Evolutionary conservation across 148 eudicot genomes (phyloP).

Genomic region (Rhododendron ferrugineum): DNA sequence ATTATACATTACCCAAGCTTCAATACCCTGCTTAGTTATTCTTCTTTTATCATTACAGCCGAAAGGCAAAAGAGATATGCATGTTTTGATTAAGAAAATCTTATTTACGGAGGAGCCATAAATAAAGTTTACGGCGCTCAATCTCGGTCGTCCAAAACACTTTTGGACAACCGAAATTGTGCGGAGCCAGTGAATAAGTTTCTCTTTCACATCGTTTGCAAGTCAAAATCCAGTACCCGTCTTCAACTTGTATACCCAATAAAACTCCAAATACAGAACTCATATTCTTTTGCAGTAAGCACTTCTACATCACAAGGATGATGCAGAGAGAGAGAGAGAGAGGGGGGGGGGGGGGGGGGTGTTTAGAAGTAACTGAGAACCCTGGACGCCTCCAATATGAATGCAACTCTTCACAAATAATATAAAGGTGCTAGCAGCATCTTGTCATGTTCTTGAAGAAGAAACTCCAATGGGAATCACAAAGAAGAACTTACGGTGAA

Average conservation of each 20-base stretch:
- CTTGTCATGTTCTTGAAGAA: not conserved
- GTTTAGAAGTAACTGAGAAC: not conserved
- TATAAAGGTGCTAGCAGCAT: not conserved
- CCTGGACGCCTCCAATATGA: not conserved
- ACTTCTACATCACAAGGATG: not conserved
- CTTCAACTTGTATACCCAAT: constrained; percentile 13
- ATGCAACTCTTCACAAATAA: not conserved
- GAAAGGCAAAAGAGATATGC: not conserved
- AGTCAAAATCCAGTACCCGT: not conserved
- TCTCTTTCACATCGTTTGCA: not conserved
- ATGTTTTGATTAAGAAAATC: not conserved
- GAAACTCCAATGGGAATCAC: not conserved
- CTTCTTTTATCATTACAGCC: not conserved
- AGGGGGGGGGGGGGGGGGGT: not conserved
- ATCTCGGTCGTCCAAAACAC: no score
- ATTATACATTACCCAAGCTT: not conserved
- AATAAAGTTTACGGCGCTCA: no score
- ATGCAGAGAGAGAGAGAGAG: not conserved
- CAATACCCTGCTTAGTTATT: not conserved
- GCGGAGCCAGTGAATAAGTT: no score
- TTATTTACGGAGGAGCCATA: no score
- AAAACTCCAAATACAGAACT: constrained; percentile 7
- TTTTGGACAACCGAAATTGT: no score
- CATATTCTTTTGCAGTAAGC: not conserved
- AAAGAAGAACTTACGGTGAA: constrained; percentile 11